These are phyloP conservation scores for Nakazawaea peltata DNA, from an alignment of 805 yeast species.

Conservation along the genomic window DNA sequence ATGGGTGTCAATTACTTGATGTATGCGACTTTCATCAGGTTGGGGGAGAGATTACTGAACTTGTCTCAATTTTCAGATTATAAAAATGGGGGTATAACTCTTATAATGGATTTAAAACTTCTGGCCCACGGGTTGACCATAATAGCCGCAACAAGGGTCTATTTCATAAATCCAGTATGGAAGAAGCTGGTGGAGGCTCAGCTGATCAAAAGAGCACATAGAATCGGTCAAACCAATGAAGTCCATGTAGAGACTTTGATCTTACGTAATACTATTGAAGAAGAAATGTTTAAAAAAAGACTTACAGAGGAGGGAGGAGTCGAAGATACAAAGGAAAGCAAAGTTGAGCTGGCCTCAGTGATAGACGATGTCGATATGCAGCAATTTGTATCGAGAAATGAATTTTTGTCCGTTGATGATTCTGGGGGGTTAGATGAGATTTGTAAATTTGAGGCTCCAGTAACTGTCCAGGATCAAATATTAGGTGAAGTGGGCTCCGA, in stretches of 20 bases:
- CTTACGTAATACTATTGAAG: slow-evolving; percentile 55
- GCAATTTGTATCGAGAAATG: slow-evolving; percentile 41
- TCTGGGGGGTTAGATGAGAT: slow-evolving; percentile 23
- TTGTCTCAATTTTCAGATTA: slow-evolving; percentile 40
- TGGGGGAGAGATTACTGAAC: slow-evolving; percentile 42
- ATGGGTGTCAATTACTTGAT: slow-evolving; percentile 53
- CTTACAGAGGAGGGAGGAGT: too few species aligned
- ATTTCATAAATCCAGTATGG: slow-evolving; percentile 71
- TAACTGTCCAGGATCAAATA: slow-evolving; percentile 8
- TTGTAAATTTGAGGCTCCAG: slow-evolving; percentile 24
- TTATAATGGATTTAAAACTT: slow-evolving; percentile 59
- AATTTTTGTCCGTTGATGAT: slow-evolving; percentile 30
- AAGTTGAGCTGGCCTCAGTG: slow-evolving; percentile 23
- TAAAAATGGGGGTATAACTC: slow-evolving; percentile 38
- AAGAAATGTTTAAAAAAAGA: slow-evolving; percentile 47
- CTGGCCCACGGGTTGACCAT: slow-evolving; percentile 69
- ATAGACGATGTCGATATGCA: slow-evolving; percentile 57
- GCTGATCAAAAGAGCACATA: slow-evolving; percentile 69
- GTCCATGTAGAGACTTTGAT: slow-evolving; percentile 66
- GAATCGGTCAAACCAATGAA: slow-evolving; percentile 61
- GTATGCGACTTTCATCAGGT: slow-evolving; percentile 53
- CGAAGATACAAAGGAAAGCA: slow-evolving; percentile 13
- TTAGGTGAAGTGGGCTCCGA: slow-evolving; percentile 10
- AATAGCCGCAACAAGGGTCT: slow-evolving; percentile 59
- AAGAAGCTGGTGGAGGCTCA: slow-evolving; percentile 62